Evolutionary conservation across 805 yeast genomes (phyloP).

Genomic region (Wickerhamiella musiphila): DNA sequence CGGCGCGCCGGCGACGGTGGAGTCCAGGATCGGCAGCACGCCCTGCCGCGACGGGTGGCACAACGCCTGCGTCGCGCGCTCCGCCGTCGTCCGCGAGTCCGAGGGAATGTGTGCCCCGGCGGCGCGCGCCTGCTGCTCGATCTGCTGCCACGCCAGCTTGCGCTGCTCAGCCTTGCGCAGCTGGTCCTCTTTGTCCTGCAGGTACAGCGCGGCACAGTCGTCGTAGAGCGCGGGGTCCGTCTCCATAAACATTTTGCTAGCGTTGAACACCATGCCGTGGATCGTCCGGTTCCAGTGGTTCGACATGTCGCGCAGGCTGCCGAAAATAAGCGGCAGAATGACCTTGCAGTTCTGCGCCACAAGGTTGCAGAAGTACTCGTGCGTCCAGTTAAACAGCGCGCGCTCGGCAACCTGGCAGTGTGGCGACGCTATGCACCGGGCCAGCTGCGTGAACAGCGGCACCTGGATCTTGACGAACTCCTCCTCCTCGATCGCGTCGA

Average conservation of each 20-base stretch:
- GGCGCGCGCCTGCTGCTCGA: conserved; percentile 1
- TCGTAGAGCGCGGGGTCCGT: conserved; percentile 82
- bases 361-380: conserved; percentile 77
- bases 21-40: neutral
- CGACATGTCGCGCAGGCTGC: conserved; percentile 68
- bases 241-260: conserved; percentile 81
- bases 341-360: conserved; percentile 82
- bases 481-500: conserved; percentile 85
- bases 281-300: conserved; percentile 90
- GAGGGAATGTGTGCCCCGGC: neutral
- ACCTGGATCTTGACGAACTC: conserved; percentile 85
- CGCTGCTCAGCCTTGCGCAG: conserved; percentile 35
- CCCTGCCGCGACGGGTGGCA: neutral
- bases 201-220: conserved; percentile 76
- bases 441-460: conserved; percentile 83
- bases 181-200: conserved; percentile 62
- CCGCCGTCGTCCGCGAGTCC: neutral
- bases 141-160: no score
- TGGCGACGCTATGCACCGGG: conserved; percentile 83
- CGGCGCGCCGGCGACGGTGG: conserved; percentile 2
- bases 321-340: conserved; percentile 78
- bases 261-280: conserved; percentile 76
- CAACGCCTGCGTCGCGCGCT: conserved; percentile 1
- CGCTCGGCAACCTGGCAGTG: conserved; percentile 97
- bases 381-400: conserved; percentile 84